Conservation (phyloP, 345 rosid species). For the Syzygium aqueum region DNA sequence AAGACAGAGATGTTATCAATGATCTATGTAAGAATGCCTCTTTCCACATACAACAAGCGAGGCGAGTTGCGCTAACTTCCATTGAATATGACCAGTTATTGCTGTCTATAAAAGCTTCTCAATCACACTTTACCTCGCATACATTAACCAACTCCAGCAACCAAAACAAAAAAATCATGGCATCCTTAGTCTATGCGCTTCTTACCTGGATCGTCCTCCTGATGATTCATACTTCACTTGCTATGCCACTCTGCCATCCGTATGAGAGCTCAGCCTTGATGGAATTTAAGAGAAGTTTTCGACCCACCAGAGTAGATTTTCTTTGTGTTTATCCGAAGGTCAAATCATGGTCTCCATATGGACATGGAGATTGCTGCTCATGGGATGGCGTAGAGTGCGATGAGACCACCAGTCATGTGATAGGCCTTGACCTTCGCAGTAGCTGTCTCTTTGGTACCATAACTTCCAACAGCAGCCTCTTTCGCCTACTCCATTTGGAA, state of each 20-base stretch:
- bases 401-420: not conserved
- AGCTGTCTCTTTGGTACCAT: not conserved
- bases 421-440: fast-evolving
- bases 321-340: not conserved
- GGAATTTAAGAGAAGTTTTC: not conserved
- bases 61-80: too few species aligned
- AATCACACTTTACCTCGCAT: too few species aligned
- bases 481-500: not conserved
- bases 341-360: not conserved
- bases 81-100: too few species aligned
- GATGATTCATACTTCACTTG: not conserved
- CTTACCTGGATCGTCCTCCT: not conserved
- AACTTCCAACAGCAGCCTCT: not conserved
- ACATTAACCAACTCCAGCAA: too few species aligned
- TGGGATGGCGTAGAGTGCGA: not conserved
- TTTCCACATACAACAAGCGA: too few species aligned
- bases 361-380: not conserved
- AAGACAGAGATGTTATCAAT: too few species aligned
- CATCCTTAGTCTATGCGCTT: too few species aligned
- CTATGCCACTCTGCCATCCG: not conserved
- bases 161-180: too few species aligned
- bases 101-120: too few species aligned
- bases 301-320: not conserved
- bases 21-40: too few species aligned
- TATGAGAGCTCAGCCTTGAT: not conserved